A percentile compares a stretch with the other conserved stretches of the same genome.
Conservation (phyloP, 176 grass and related monocot genomes). For the Avena insularis region DNA sequence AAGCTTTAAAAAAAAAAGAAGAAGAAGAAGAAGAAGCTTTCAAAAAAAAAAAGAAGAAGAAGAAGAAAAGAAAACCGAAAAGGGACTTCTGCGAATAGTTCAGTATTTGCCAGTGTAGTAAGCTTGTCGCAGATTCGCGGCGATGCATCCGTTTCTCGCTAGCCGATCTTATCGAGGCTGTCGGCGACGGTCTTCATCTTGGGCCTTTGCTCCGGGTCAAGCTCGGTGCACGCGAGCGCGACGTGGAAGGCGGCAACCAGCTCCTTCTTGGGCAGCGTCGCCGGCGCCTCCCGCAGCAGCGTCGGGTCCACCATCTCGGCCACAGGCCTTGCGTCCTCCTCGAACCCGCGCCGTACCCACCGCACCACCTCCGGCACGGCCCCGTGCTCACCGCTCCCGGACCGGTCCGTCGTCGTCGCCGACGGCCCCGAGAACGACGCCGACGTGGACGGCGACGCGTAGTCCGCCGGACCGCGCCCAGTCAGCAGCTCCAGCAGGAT, state of each 20-base stretch:
- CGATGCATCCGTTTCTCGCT: not conserved
- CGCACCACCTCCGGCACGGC: slow-evolving; percentile 64
- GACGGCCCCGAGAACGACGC: slow-evolving; percentile 46
- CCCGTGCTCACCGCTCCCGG: slow-evolving; percentile 51
- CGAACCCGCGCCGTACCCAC: slow-evolving; percentile 78
- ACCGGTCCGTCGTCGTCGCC: slow-evolving; percentile 39
- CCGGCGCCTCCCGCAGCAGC: slow-evolving; percentile 46
- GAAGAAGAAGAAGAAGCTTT: no score
- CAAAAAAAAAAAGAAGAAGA: no score
- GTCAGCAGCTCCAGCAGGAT: slow-evolving; percentile 80
- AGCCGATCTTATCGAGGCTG: slow-evolving; percentile 71
- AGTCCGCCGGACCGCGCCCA: slow-evolving; percentile 52
- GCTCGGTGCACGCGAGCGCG: slow-evolving; percentile 69
- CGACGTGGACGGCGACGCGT: slow-evolving; percentile 60
- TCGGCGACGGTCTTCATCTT: slow-evolving; percentile 84
- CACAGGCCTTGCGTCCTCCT: slow-evolving; percentile 57
- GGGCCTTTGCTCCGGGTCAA: slow-evolving; percentile 63
- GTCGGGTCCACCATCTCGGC: slow-evolving; percentile 68
- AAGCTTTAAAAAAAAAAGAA: no score
- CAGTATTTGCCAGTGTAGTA: not conserved
- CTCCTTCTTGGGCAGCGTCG: slow-evolving; percentile 72
- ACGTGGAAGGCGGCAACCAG: slow-evolving; percentile 77
- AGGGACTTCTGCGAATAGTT: not conserved
- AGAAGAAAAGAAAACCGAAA: no score
- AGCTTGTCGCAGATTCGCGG: not conserved